A percentile compares a stretch with the other conserved stretches of the same genome.
Evolutionary conservation across 2,329 filamentous ascomycete species (phyloP).

Genomic region (Talaromyces sp.): DNA sequence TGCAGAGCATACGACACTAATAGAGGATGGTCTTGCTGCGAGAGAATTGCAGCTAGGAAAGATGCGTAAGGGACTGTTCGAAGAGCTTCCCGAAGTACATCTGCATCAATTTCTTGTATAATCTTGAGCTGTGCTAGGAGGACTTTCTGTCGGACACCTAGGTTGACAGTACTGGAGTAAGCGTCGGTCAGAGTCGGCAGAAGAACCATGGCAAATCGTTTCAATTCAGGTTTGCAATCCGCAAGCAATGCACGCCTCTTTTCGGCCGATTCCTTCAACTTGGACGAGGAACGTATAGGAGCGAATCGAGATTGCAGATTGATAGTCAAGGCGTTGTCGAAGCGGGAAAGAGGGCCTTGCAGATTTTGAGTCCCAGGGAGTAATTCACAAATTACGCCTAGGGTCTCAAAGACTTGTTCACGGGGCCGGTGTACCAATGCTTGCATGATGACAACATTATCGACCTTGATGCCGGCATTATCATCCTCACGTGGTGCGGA

Average conservation of each 20-base stretch:
- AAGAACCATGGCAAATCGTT: constrained; percentile 87
- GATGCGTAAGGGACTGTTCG: constrained; percentile 91
- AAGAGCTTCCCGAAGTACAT: constrained; percentile 80
- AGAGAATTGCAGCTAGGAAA: constrained; percentile 89
- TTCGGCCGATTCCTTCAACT: constrained; percentile 61
- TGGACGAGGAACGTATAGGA: constrained; percentile 31
- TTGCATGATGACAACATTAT: constrained; percentile 98
- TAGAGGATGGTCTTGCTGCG: constrained; percentile 87
- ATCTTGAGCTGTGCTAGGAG: constrained; percentile 96
- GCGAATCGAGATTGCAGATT: constrained; percentile 47
- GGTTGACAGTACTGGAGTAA: constrained; percentile 95
- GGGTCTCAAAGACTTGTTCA: constrained; percentile 93
- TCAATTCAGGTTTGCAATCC: constrained; percentile 81
- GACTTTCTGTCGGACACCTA: constrained; percentile 92
- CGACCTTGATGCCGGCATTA: constrained; percentile 63
- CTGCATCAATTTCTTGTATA: constrained; percentile 87
- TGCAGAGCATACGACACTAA: constrained; percentile 85
- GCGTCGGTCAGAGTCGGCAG: constrained; percentile 94
- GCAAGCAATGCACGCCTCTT: constrained; percentile 78
- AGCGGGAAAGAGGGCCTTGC: constrained; percentile 47
- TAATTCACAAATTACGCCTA: constrained; percentile 96
- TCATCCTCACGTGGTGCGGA: constrained; percentile 77
- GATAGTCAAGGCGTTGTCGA: constrained; percentile 47
- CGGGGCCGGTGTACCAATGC: constrained; percentile 91
- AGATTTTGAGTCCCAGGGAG: constrained; percentile 69